These are phyloP conservation scores for Cladosporium halotolerans DNA, from an alignment of 2,329 filamentous ascomycete genomes.

Conservation along the genomic window DNA sequence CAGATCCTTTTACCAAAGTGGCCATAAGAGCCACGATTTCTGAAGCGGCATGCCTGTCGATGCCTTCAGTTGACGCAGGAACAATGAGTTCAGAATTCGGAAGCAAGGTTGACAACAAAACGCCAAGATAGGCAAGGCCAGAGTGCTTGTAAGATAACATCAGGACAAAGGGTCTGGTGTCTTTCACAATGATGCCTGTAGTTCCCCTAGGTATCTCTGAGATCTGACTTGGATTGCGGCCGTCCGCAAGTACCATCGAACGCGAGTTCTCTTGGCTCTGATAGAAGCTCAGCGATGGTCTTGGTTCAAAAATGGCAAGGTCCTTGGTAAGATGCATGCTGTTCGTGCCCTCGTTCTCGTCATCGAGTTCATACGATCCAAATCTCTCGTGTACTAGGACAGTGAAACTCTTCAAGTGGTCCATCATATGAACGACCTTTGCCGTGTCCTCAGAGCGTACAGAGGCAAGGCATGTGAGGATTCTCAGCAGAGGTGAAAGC, in stretches of 20 bases:
- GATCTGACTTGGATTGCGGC: slow-evolving; percentile 17
- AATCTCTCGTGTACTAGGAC: slow-evolving; percentile 68
- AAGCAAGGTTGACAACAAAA: slow-evolving; percentile 63
- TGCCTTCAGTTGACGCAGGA: slow-evolving; percentile 12
- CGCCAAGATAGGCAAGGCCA: slow-evolving; percentile 70
- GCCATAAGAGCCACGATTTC: slow-evolving; percentile 71
- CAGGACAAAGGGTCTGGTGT: slow-evolving; percentile 68
- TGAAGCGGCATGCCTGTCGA: slow-evolving; percentile 57
- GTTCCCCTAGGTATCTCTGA: slow-evolving; percentile 63
- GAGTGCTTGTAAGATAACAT: slow-evolving; percentile 73
- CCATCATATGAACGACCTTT: slow-evolving; percentile 55
- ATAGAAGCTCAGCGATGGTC: not conserved
- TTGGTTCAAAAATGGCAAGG: slow-evolving; percentile 54
- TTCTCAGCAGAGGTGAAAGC: slow-evolving; percentile 63
- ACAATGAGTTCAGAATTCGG: slow-evolving; percentile 37
- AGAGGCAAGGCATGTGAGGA: slow-evolving; percentile 21
- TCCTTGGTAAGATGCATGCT: slow-evolving; percentile 62
- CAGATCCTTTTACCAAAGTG: slow-evolving; percentile 52
- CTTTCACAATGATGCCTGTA: slow-evolving; percentile 66
- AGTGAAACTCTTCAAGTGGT: slow-evolving; percentile 67
- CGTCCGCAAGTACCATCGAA: slow-evolving; percentile 6
- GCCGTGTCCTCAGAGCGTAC: slow-evolving; percentile 13
- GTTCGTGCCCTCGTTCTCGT: slow-evolving; percentile 82
- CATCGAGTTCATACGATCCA: slow-evolving; percentile 66
- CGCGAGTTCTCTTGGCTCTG: not conserved